Conservation (phyloP, 345 rosid genomes). For the Trapa bicornis region DNA sequence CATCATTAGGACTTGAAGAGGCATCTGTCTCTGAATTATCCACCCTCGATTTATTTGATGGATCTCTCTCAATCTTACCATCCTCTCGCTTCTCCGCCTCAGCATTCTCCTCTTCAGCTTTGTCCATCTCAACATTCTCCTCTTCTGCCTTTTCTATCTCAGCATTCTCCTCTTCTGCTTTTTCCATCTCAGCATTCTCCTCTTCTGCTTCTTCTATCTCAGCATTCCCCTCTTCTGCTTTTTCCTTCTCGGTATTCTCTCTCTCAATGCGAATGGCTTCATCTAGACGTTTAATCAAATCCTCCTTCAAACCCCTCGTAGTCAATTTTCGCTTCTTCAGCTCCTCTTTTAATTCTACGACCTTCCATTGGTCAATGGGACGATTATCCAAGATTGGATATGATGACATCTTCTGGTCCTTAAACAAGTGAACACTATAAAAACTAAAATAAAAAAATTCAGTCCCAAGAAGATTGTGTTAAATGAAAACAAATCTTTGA, state of each 20-base stretch:
- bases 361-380: conserved; percentile 93
- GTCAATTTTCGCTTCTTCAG: conserved; percentile 60
- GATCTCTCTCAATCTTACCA: conserved; percentile 15
- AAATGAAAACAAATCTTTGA: no score
- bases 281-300: conserved; percentile 68
- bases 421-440: conserved; percentile 5
- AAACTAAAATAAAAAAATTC: background rate
- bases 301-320: conserved; percentile 74
- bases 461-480: no score
- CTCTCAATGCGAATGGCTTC: conserved; percentile 54
- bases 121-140: conserved; percentile 21
- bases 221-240: background rate
- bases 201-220: background rate
- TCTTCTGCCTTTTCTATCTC: background rate
- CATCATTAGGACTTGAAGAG: conserved; percentile 14
- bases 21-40: conserved; percentile 16
- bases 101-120: conserved; percentile 6
- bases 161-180: conserved; percentile 20
- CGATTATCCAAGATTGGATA: conserved; percentile 57
- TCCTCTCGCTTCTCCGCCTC: conserved; percentile 11
- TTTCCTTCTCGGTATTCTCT: conserved; percentile 12
- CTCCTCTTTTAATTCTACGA: conserved; percentile 88
- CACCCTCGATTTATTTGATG: conserved; percentile 9
- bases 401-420: conserved; percentile 53
- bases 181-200: background rate